Conservation (phyloP, 1,284 basidiomycete genomes). For the Malassezia sp. region DNA sequence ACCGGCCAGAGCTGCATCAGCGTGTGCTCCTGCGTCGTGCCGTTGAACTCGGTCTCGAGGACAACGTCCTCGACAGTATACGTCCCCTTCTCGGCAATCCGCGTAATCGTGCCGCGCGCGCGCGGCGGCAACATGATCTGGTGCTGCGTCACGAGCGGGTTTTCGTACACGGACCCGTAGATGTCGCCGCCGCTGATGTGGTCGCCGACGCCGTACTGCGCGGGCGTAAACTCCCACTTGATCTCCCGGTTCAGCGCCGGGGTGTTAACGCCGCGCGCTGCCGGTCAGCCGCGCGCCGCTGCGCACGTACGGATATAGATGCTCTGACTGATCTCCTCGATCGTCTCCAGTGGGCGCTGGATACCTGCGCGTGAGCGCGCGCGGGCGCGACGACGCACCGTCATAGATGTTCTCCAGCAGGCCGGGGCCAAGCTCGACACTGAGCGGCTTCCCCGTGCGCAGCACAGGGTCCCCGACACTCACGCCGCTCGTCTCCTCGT, state of each 20-base stretch:
- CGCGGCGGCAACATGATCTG: constrained; percentile 92
- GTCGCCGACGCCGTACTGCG: constrained; percentile 63
- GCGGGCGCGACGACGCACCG: constrained; percentile 7
- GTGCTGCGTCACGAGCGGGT: constrained; percentile 89
- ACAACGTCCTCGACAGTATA: constrained; percentile 89
- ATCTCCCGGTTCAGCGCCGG: constrained; percentile 77
- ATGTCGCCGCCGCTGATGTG: constrained; percentile 95
- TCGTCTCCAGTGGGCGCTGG: constrained; percentile 57
- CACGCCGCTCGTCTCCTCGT: constrained; percentile 66
- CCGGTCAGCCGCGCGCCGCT: no score
- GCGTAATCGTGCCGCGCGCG: constrained; percentile 85
- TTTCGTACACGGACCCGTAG: constrained; percentile 90
- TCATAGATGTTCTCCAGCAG: constrained; percentile 98
- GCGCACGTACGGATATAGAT: constrained; percentile 99
- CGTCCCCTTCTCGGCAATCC: constrained; percentile 84
- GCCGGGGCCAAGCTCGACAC: constrained; percentile 92
- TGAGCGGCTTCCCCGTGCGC: constrained; percentile 90
- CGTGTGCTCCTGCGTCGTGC: constrained; percentile 81
- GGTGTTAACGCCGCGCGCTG: constrained; percentile 81
- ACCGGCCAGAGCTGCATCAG: constrained; percentile 99
- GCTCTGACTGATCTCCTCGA: constrained; percentile 88
- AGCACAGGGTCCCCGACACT: constrained; percentile 96
- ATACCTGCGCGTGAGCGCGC: constrained; percentile 20
- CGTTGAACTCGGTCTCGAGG: constrained; percentile 93
- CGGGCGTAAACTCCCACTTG: constrained; percentile 93